Evolutionary conservation across 163 green algal species (phyloP), one percentile per base, ranked within the genome.

Genomic region (Chlamydomonas reinhardtii): DNA sequence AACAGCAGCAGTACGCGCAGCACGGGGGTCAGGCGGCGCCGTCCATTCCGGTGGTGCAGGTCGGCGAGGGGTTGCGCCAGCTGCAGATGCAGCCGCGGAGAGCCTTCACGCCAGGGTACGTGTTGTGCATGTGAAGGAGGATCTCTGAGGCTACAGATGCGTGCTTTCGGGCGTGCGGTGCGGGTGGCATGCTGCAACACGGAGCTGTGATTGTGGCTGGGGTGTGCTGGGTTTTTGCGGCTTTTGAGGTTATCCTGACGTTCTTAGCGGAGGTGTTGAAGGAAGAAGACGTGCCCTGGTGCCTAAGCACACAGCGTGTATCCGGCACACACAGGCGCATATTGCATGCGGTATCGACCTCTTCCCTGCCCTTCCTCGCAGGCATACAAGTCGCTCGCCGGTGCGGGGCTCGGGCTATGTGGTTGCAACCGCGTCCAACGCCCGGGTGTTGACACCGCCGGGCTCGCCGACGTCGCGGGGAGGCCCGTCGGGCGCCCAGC

Each of bases 401-500:
- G 37, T 86, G 29, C 69, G 80, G 27, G 80, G 80, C 70, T 86
- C 80, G 16, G 80, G 80, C 29, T 86, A 73, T 59, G 19, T 80
- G 16, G 35, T 86, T 32, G 48, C 48, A 20, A 34, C 32, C 0
- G 24, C 68, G 11, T 16, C 68, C 22, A 32, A 32, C 0, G 48
- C 52, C 6, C 34, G 39, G 0, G 8, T 37, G 12, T 5, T 20
- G 20, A 52, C 24, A 35, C 69, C 35, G 69, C 69, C 22, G 34
- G 22, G 9, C 2, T 31, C 69, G 22, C 34, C 20, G 20, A 15
- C 17, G 8, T 24, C 16, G 11, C 17, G 24, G 32, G 0, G 1
- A 27, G 66, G 66, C 17, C 14, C 27, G 66, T 24, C 65, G 15
- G n/a, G 14, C 20, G 19, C 19, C 22, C 31, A 9, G 56, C 15